Conservation (phyloP, 2,329 filamentous ascomycete genomes). For the Hypoxylon sp. region DNA sequence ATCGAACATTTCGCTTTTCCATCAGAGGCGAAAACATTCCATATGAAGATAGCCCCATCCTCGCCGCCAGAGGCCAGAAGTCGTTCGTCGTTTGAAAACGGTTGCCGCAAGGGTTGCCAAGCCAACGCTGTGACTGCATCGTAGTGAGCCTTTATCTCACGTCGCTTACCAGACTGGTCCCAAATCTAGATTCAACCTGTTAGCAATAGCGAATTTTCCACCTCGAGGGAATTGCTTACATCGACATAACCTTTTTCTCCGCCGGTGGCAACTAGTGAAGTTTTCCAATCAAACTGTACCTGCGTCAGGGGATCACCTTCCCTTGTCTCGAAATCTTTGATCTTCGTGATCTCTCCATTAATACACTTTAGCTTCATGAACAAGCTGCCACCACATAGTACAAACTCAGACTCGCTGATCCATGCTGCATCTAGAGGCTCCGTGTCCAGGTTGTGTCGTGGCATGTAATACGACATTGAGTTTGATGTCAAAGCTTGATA, state of each 20-base stretch:
- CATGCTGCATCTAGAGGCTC: slow-evolving; percentile 67
- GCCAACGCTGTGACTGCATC: slow-evolving; percentile 65
- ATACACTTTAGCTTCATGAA: slow-evolving; percentile 59
- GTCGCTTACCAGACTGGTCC: slow-evolving; percentile 62
- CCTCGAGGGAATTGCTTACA: slow-evolving; percentile 54
- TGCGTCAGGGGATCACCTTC: slow-evolving; percentile 63
- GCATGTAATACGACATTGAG: slow-evolving; percentile 58
- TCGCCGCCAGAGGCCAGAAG: slow-evolving; percentile 69
- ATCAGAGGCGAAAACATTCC: slow-evolving; percentile 65
- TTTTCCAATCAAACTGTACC: slow-evolving; percentile 64
- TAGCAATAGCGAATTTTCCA: slow-evolving; percentile 13
- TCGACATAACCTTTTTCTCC: slow-evolving; percentile 68
- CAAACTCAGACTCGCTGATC: slow-evolving; percentile 66
- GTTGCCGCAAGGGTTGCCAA: slow-evolving; percentile 65
- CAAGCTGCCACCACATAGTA: slow-evolving; percentile 66
- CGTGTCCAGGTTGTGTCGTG: slow-evolving; percentile 58
- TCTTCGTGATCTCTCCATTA: slow-evolving; percentile 55
- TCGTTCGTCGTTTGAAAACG: slow-evolving; percentile 57
- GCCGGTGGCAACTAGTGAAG: slow-evolving; percentile 65
- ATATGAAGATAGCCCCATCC: slow-evolving; percentile 69
- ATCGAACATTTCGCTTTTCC: slow-evolving; percentile 66
- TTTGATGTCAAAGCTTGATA: slow-evolving; percentile 56
- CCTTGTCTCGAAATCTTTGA: slow-evolving; percentile 61
- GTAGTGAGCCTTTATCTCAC: slow-evolving; percentile 66
- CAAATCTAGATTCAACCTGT: slow-evolving; percentile 56